Conservation (phyloP, 768 basidiomycete species). For the Suillus subalutaceus region DNA sequence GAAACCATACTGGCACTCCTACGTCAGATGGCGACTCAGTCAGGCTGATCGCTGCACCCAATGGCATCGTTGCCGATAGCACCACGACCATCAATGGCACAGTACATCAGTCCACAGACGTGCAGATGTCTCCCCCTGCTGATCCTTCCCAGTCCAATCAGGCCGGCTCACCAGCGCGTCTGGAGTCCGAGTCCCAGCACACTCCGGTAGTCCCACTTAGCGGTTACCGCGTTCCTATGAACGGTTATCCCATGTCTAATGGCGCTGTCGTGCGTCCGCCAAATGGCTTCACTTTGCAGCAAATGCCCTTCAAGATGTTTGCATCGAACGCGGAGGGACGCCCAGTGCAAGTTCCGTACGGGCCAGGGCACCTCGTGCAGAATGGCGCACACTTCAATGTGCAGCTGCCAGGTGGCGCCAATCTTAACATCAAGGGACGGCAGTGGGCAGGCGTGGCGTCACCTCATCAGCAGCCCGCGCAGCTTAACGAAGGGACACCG, state of each 20-base stretch:
- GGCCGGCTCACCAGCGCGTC: conserved; percentile 43
- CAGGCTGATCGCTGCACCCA: conserved; percentile 22
- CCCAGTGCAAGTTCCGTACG: conserved; percentile 37
- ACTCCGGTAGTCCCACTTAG: conserved; percentile 39
- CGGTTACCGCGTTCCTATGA: conserved; percentile 52
- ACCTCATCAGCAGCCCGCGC: conserved; percentile 25
- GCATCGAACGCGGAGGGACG: conserved; percentile 39
- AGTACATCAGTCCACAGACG: conserved; percentile 29
- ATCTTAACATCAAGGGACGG: conserved; percentile 42
- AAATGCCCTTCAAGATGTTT: conserved; percentile 53
- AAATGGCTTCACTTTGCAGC: conserved; percentile 49
- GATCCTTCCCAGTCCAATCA: conserved; percentile 29
- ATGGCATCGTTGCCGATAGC: conserved; percentile 30
- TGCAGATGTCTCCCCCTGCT: conserved; percentile 11
- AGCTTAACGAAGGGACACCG: conserved; percentile 33
- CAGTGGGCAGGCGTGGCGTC: conserved; percentile 40
- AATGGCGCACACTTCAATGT: conserved; percentile 34
- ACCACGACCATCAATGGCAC: conserved; percentile 30
- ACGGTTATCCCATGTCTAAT: conserved; percentile 37
- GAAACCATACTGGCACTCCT: conserved; percentile 33
- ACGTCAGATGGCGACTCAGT: conserved; percentile 48
- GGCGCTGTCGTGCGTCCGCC: conserved; percentile 40
- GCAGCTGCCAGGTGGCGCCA: conserved; percentile 26
- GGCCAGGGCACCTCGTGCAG: conserved; percentile 31
- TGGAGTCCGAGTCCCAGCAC: conserved; percentile 52